These are phyloP conservation scores for Komagataella kurtzmanii DNA, from an alignment of 805 yeast genomes.

Conservation along the genomic window DNA sequence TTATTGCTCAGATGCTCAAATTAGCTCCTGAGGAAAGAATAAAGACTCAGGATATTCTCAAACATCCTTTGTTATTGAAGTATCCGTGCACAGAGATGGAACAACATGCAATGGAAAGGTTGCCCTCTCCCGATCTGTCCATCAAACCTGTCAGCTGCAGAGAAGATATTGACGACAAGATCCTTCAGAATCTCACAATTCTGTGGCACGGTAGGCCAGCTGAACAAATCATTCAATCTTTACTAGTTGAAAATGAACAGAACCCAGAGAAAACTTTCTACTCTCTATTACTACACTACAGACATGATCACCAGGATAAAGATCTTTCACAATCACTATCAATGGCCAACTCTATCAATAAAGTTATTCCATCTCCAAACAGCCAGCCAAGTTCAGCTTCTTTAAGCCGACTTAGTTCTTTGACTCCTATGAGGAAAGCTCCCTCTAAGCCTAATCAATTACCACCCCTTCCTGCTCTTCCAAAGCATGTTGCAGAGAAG, in stretches of 20 bases:
- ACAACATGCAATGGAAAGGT: slow-evolving; percentile 15
- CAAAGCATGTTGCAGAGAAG: slow-evolving; percentile 5
- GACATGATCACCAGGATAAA: slow-evolving; percentile 17
- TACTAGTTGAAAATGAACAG: slow-evolving; percentile 12
- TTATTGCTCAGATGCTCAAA: slow-evolving; percentile 50
- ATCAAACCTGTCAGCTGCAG: slow-evolving; percentile 32
- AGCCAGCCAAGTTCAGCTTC: slow-evolving; percentile 6
- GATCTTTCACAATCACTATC: not conserved
- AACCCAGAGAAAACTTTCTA: slow-evolving; percentile 25
- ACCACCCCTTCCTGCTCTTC: slow-evolving; percentile 5
- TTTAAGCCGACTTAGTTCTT: slow-evolving; percentile 6
- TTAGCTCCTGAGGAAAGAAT: slow-evolving; percentile 64
- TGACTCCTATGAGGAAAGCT: slow-evolving; percentile 12
- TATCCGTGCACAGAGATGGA: slow-evolving; percentile 26
- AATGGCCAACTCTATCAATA: not conserved
- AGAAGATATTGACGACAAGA: slow-evolving; percentile 36
- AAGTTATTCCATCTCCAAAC: not conserved
- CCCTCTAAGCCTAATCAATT: not conserved
- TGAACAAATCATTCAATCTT: slow-evolving; percentile 16
- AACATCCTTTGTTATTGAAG: slow-evolving; percentile 40
- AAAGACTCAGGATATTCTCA: slow-evolving; percentile 48
- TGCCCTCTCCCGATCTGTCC: slow-evolving; percentile 45
- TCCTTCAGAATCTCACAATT: slow-evolving; percentile 39
- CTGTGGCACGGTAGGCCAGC: slow-evolving; percentile 43
- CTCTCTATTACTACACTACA: slow-evolving; percentile 19